phyloP scores from a whole-genome alignment of 345 rosid species.

The Citrus hindsii region DNA sequence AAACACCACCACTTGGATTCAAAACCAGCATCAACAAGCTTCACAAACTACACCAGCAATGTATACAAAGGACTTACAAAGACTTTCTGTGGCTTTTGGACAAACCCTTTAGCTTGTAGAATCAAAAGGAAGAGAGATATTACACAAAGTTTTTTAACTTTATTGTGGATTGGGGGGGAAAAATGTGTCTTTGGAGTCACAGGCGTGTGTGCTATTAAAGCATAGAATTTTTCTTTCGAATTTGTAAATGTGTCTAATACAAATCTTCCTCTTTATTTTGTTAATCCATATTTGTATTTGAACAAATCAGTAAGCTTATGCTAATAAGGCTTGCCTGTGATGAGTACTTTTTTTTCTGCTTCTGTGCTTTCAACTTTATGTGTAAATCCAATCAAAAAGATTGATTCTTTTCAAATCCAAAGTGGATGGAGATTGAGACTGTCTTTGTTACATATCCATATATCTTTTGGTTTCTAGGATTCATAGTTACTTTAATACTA shows the following conservation, averaged over 20 bases:
- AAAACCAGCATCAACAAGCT: conserved; percentile 19
- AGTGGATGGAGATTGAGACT: conserved; percentile 8
- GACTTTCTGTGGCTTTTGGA: conserved; percentile 41
- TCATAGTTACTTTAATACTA: background rate
- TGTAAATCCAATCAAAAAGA: background rate
- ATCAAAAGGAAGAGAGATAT: background rate
- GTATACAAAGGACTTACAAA: conserved; percentile 31
- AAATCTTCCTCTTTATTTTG: background rate
- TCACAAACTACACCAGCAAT: conserved; percentile 32
- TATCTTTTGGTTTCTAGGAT: conserved; percentile 18
- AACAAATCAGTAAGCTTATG: no score
- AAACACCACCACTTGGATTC: conserved; percentile 13
- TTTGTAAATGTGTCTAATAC: conserved; percentile 29
- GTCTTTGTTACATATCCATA: background rate
- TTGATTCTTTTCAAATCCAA: conserved; percentile 1
- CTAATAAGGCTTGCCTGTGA: background rate
- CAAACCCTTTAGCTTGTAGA: conserved; percentile 27
- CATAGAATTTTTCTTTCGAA: background rate
- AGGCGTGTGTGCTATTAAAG: conserved; percentile 7
- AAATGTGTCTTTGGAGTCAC: background rate
- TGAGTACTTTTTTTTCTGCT: background rate
- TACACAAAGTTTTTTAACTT: background rate
- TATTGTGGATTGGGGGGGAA: background rate
- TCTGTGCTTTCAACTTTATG: background rate
- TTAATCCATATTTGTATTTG: conserved; percentile 8